Conservation (phyloP, 2,329 filamentous ascomycete species). For the Aspergillus pseudoterreus region DNA sequence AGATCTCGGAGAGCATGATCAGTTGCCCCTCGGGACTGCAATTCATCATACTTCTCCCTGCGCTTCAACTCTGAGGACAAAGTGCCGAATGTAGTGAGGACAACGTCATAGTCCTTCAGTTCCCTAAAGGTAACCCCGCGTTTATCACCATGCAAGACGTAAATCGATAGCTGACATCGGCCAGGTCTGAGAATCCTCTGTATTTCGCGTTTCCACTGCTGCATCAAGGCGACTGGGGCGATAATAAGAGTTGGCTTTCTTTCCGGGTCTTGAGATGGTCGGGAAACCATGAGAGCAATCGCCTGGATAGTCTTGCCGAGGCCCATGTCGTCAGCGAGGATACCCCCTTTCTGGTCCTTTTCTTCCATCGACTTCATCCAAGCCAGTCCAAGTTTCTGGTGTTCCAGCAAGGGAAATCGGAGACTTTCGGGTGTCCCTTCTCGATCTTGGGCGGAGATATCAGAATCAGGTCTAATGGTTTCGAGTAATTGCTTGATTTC, state of each 20-base stretch:
- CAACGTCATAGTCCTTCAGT: conserved; percentile 66
- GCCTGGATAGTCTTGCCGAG: conserved; percentile 82
- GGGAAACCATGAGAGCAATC: conserved; percentile 69
- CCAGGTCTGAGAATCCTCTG: conserved; percentile 60
- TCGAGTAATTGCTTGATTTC: conserved; percentile 67
- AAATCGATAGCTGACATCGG: conserved; percentile 58
- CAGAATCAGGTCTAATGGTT: conserved; percentile 70
- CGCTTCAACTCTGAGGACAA: conserved; percentile 65
- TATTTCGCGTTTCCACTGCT: conserved; percentile 83
- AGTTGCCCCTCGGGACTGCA: conserved; percentile 45
- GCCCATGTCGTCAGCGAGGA: conserved; percentile 79
- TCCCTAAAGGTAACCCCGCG: conserved; percentile 55
- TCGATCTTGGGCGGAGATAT: conserved; percentile 58
- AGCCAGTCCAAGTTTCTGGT: conserved; percentile 73
- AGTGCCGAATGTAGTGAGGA: conserved; percentile 76
- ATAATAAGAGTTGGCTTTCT: conserved; percentile 77
- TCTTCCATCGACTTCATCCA: conserved; percentile 76
- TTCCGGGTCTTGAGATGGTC: conserved; percentile 56
- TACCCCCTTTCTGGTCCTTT: conserved; percentile 68
- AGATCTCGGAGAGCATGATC: conserved; percentile 13
- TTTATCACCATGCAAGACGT: conserved; percentile 65
- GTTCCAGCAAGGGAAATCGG: conserved; percentile 67
- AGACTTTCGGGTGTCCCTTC: conserved; percentile 68
- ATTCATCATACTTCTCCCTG: conserved; percentile 50
- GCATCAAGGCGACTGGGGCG: conserved; percentile 72